These are phyloP conservation scores for Penicillium tannophilum DNA, from an alignment of 495 filamentous ascomycete species.

Conservation along the genomic window DNA sequence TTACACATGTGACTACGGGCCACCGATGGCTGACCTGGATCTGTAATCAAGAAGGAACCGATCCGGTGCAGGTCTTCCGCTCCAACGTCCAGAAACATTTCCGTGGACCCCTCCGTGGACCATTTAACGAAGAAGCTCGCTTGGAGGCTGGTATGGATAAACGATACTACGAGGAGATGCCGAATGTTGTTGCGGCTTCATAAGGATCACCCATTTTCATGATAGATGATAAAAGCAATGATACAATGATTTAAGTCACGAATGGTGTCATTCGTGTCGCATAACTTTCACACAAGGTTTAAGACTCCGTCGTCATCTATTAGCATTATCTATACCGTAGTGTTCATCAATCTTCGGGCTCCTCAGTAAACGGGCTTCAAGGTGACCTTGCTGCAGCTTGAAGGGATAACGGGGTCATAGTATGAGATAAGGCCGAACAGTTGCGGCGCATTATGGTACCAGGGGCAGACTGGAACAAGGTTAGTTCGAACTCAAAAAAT, in stretches of 20 bases:
- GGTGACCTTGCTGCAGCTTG: conserved; percentile 47
- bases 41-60: conserved; percentile 50
- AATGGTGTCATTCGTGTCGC: not conserved
- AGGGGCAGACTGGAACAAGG: conserved; percentile 49
- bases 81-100: conserved; percentile 52
- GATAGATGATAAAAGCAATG: conserved; percentile 17
- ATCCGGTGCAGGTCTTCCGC: conserved; percentile 54
- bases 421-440: conserved; percentile 49
- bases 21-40: conserved; percentile 58
- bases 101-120: conserved; percentile 46
- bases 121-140: conserved; percentile 53
- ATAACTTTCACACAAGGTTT: not conserved
- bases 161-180: conserved; percentile 45
- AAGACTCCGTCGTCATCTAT: not conserved
- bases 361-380: conserved; percentile 23
- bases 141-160: conserved; percentile 52
- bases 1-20: conserved; percentile 58
- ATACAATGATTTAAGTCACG: conserved; percentile 3
- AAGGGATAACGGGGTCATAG: conserved; percentile 36
- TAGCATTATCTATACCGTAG: conserved; percentile 3
- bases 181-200: conserved; percentile 15
- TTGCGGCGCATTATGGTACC: conserved; percentile 57
- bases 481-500: not conserved
- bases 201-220: conserved; percentile 15
- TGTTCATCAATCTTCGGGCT: not conserved